Percentiles rank a stretch among this genome's conserved stretches.
phyloP scores from a whole-genome alignment of 1,139 yeast genomes.

The Lodderomyces parapsilosis region DNA sequence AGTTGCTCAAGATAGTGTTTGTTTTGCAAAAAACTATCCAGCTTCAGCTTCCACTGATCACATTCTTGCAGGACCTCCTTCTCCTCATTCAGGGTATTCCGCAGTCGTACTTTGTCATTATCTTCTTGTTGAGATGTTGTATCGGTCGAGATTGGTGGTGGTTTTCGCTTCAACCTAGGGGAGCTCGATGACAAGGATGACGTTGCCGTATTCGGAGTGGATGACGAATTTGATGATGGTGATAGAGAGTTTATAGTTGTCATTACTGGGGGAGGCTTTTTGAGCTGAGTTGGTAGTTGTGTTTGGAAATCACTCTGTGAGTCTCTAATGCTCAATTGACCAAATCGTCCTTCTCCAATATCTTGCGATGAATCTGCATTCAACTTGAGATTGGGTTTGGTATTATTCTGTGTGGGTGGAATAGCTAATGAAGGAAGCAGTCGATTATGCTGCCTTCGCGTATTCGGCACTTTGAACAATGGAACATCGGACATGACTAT shows the following conservation, averaged over 20 bases:
- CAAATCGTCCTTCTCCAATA: not conserved
- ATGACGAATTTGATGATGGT: conserved; percentile 10
- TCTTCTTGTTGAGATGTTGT: not conserved
- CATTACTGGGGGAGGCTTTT: not conserved
- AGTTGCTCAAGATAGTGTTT: conserved; percentile 49
- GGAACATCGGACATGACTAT: conserved; percentile 15
- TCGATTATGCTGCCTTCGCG: conserved; percentile 13
- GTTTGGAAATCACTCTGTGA: not conserved
- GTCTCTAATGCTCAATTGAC: not conserved
- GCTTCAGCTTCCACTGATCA: not conserved
- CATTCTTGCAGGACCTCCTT: not conserved
- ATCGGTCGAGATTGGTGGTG: conserved; percentile 43
- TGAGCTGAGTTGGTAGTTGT: not conserved
- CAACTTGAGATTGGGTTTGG: conserved; percentile 7
- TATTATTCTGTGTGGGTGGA: conserved; percentile 13
- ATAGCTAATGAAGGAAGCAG: conserved; percentile 15
- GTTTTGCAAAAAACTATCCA: not conserved
- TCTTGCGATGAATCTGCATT: not conserved
- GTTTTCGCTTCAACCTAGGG: conserved; percentile 32
- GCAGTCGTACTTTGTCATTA: not conserved
- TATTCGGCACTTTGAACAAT: conserved; percentile 17
- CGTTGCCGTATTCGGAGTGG: conserved; percentile 10
- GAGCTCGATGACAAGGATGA: conserved; percentile 9
- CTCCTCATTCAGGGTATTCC: not conserved
- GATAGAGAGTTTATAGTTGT: conserved; percentile 2